Percentiles rank a stretch among this genome's conserved stretches.
phyloP scores from a whole-genome alignment of 305 asterid species.

The Rubia peregrina region DNA sequence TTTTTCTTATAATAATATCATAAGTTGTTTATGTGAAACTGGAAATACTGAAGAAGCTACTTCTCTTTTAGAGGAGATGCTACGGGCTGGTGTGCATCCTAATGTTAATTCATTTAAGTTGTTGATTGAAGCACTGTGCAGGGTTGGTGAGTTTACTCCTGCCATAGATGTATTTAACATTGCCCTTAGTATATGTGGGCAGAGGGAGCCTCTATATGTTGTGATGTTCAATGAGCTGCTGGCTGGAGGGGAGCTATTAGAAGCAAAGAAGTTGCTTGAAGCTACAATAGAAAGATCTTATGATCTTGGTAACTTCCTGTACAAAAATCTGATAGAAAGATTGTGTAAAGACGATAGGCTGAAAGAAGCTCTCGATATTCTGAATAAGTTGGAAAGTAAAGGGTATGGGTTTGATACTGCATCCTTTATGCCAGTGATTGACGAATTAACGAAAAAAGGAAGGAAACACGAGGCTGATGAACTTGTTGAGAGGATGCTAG shows the following conservation, averaged over 20 bases:
- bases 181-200: constrained; percentile 53
- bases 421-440: constrained; percentile 75
- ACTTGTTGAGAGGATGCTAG: constrained; percentile 60
- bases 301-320: constrained; percentile 45
- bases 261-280: constrained; percentile 64
- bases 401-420: constrained; percentile 77
- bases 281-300: constrained; percentile 52
- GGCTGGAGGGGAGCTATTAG: constrained; percentile 63
- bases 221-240: constrained; percentile 66
- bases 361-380: constrained; percentile 47
- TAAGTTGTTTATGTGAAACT: constrained; percentile 56
- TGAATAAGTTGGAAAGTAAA: constrained; percentile 50
- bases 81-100: constrained; percentile 56
- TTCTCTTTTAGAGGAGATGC: constrained; percentile 70
- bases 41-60: constrained; percentile 74
- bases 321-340: constrained; percentile 50
- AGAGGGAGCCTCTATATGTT: constrained; percentile 50
- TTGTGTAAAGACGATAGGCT: constrained; percentile 46
- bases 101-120: constrained; percentile 48
- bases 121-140: constrained; percentile 64
- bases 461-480: constrained; percentile 66
- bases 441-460: constrained; percentile 47
- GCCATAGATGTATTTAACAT: constrained; percentile 74
- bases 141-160: constrained; percentile 79
- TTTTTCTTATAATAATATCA: constrained; percentile 58